Conservation (phyloP, 2,329 filamentous ascomycete species). For the Penicillium sp. region DNA sequence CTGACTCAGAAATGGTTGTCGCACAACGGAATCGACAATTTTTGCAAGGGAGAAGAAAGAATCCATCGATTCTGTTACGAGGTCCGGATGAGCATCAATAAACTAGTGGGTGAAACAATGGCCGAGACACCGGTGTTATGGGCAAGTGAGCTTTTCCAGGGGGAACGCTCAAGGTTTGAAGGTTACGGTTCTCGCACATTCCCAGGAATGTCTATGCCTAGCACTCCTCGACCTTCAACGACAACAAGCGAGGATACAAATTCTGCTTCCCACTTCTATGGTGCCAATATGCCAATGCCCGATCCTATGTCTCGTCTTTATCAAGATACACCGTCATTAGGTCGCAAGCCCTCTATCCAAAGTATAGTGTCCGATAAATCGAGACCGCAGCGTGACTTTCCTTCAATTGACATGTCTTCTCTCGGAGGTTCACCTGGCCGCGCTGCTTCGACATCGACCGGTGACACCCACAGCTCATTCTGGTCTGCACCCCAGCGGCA, state of each 20-base stretch:
- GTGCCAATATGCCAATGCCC: constrained; percentile 22
- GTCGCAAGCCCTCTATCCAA: constrained; percentile 57
- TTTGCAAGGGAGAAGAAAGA: constrained; percentile 87
- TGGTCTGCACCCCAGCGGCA: constrained; percentile 78
- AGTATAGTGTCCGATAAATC: constrained; percentile 63
- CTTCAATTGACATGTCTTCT: constrained; percentile 54
- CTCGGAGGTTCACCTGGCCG: constrained; percentile 51
- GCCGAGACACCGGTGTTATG: constrained; percentile 79
- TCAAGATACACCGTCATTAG: constrained; percentile 30
- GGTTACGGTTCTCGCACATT: constrained; percentile 33
- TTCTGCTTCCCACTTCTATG: constrained; percentile 23
- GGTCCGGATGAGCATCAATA: constrained; percentile 74
- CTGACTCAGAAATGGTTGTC: constrained; percentile 75
- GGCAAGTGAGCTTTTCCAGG: constrained; percentile 79
- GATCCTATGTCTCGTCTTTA: constrained; percentile 27
- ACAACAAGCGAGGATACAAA: constrained; percentile 39
- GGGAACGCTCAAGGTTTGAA: constrained; percentile 49
- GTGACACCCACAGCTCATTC: constrained; percentile 69
- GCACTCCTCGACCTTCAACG: constrained; percentile 36
- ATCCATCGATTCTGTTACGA: constrained; percentile 91
- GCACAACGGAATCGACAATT: constrained; percentile 74
- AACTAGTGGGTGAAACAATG: constrained; percentile 74
- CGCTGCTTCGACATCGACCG: constrained; percentile 62
- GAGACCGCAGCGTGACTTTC: constrained; percentile 49
- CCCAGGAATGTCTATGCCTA: constrained; percentile 38